Percentiles rank a stretch among this genome's conserved stretches.
Evolutionary conservation across 495 filamentous ascomycete species (phyloP).

Genomic region (Lepraria neglecta): DNA sequence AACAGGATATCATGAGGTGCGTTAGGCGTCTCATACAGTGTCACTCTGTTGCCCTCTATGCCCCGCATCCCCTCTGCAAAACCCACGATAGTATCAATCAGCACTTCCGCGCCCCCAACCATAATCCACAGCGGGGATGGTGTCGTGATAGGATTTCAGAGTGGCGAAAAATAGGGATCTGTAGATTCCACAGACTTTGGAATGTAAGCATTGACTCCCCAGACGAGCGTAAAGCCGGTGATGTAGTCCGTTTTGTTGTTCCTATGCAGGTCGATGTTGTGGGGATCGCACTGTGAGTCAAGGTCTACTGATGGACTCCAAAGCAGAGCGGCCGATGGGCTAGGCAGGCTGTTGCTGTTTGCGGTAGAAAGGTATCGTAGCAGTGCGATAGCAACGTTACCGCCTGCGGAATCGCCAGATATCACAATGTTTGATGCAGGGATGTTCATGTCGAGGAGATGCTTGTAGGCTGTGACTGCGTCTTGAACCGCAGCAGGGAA

Average conservation of each 20-base stretch:
- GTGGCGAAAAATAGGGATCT: conserved; percentile 33
- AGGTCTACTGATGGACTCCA: conserved; percentile 40
- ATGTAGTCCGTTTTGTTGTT: conserved; percentile 38
- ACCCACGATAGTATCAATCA: conserved; percentile 19
- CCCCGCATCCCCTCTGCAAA: background rate
- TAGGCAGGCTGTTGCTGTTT: conserved; percentile 3
- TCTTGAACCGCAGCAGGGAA: conserved; percentile 47
- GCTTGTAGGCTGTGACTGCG: conserved; percentile 38
- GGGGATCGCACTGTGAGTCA: conserved; percentile 13
- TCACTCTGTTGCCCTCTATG: background rate
- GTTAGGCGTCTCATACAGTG: background rate
- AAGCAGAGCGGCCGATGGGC: conserved; percentile 29
- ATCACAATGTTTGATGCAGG: conserved; percentile 36
- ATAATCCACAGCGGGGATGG: conserved; percentile 36
- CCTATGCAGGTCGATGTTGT: conserved; percentile 25
- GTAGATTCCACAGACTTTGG: conserved; percentile 21
- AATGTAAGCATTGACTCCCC: conserved; percentile 35
- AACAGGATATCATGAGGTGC: background rate
- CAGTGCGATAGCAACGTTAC: conserved; percentile 36
- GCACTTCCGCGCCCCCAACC: conserved; percentile 38
- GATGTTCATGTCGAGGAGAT: conserved; percentile 34
- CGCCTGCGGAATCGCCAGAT: conserved; percentile 43
- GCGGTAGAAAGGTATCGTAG: conserved; percentile 35
- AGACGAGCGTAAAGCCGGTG: conserved; percentile 29
- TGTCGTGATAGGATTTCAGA: conserved; percentile 35